Base-by-base conservation (phyloP, 352 stramenopile genomes). In the Poterioochromonas sp. region DNA sequence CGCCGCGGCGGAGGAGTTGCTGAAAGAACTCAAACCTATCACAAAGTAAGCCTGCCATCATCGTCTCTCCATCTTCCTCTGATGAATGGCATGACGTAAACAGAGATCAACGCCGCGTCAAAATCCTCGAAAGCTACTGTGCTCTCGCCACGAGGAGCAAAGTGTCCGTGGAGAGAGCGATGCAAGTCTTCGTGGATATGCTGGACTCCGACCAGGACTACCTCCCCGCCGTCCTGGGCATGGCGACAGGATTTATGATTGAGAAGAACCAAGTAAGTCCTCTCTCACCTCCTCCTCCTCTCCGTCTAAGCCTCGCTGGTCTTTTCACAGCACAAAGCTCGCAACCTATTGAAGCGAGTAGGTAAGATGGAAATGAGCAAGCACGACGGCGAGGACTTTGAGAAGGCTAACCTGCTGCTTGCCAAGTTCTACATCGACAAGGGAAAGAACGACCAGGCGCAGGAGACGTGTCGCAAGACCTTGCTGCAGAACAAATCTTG, bases 261-360 rank as follows among this genome's bases (percentile, higher is more conserved):
- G 91, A 91, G 18, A 95, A 95, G 78, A 86, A 94, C 80, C 86
- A 85, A 54, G 81, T 83, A 26, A 3, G 29, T n/a, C 18, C 3
- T 68, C 20, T 39, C 32, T 39, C 5, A 51, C 18, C 18, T 51
- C 43, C 43, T 51, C 18, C 43, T 20, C 18, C 43, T 18, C 5
- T 51, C 18, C 62, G 26, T 41, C 37, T 26, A 29, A 20, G 26
- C 62, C 20, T 70, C 18, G 18, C 26, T 54, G 53, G 32, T 44
- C 12, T 63, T 62, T 63, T 29, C 62, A 35, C n/a, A 79, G 74
- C 89, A 89, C 43, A 95, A 96, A 81, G 91, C 92, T 26, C 86
- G 92, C 29, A 97, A 96, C 80, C 89, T 95, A 63, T 88, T 97
- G 76, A 97, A 97, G 83, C 88, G 92, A 35, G 95, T 97, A 68